Evolutionary conservation across 768 basidiomycete species (phyloP).

Genomic region (Rubroboletus pulcherrimus): DNA sequence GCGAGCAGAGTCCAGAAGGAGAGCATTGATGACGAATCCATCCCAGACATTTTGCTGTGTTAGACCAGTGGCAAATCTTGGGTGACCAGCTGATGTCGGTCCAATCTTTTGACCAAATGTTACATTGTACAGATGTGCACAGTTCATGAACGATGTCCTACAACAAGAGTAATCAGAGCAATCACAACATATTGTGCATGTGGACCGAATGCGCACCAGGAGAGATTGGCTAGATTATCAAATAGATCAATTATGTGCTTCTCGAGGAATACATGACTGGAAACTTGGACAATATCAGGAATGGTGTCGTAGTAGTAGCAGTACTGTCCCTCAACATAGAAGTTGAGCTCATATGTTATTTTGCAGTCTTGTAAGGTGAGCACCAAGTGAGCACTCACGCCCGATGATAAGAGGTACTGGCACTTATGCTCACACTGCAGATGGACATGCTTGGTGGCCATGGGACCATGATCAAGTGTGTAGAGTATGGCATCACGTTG

Average conservation of each 20-base stretch:
- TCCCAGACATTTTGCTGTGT: background rate
- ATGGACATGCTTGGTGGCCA: background rate
- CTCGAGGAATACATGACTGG: background rate
- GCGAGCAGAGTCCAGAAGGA: background rate
- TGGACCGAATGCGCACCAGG: background rate
- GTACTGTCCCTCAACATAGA: background rate
- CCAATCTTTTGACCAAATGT: background rate
- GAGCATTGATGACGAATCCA: background rate
- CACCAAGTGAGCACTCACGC: no score
- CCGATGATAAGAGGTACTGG: background rate
- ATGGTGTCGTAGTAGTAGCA: background rate
- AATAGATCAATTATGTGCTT: background rate
- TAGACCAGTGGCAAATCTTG: background rate
- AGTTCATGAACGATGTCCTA: background rate
- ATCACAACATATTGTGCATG: background rate
- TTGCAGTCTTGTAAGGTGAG: background rate
- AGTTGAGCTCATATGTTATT: background rate
- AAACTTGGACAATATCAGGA: background rate
- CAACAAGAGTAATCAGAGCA: background rate
- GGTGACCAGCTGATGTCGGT: fast-evolving
- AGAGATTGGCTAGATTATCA: background rate
- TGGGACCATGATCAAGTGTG: background rate
- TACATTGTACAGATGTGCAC: background rate
- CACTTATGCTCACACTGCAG: background rate
- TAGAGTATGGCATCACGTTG: background rate